Percentiles rank a stretch among this genome's conserved stretches.
Evolutionary conservation across 345 rosid species (phyloP).

Genomic region (Boechera retrofracta): DNA sequence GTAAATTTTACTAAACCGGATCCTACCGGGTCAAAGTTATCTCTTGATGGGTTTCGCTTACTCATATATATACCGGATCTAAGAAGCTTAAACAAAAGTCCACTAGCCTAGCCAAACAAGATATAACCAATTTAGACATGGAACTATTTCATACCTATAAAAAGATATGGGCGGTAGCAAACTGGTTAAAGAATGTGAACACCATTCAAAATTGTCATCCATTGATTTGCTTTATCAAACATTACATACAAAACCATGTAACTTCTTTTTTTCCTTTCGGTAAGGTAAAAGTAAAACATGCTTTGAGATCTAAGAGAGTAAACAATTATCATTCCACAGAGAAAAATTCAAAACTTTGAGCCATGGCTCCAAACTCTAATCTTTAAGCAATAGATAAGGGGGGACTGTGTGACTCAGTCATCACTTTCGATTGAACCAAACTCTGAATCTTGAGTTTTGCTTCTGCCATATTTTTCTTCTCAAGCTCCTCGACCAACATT

Average conservation of each 20-base stretch:
- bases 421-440: slow-evolving; percentile 44
- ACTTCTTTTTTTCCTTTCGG: slow-evolving; percentile 6
- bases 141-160: too few relatives aligned
- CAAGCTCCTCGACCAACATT: slow-evolving; percentile 60
- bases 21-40: background rate
- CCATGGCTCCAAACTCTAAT: slow-evolving; percentile 23
- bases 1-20: background rate
- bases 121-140: too few relatives aligned
- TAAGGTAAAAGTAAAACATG: background rate
- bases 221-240: background rate
- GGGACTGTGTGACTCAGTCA: background rate
- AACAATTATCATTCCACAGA: slow-evolving; percentile 4
- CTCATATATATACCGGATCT: background rate
- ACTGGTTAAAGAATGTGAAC: too few relatives aligned
- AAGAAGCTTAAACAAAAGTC: background rate
- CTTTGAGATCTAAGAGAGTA: slow-evolving; percentile 14
- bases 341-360: slow-evolving; percentile 25
- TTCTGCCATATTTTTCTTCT: slow-evolving; percentile 53
- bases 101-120: too few relatives aligned
- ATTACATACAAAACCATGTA: background rate
- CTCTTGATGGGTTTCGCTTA: background rate
- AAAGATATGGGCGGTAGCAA: too few relatives aligned
- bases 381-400: slow-evolving; percentile 14
- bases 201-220: background rate
- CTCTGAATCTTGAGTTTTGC: slow-evolving; percentile 56